Evolutionary conservation across 306 rosid species (phyloP).

Genomic region (Sindora glabra): DNA sequence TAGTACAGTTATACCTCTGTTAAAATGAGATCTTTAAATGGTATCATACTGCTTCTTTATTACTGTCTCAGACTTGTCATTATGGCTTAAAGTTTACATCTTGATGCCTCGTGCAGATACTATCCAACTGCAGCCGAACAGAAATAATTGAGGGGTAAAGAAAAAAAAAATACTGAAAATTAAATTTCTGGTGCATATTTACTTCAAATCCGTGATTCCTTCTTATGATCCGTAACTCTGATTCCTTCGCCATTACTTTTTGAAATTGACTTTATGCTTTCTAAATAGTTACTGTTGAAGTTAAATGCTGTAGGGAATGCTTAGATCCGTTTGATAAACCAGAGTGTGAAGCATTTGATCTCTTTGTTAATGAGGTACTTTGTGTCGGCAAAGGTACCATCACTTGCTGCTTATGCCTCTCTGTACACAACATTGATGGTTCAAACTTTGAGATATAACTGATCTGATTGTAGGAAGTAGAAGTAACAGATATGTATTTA

Average conservation of each 20-base stretch:
- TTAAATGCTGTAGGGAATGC: constrained; percentile 59
- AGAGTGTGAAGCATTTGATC: constrained; percentile 84
- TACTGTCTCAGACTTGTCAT: background rate
- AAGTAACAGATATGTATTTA: background rate
- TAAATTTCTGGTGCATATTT: too few species aligned
- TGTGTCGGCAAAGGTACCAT: constrained; percentile 75
- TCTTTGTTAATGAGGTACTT: constrained; percentile 69
- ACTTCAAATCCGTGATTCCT: too few species aligned
- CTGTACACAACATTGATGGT: background rate
- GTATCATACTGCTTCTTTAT: background rate
- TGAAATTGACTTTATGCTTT: too few species aligned
- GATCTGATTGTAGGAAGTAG: too few species aligned
- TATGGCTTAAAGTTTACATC: background rate
- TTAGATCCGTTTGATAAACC: constrained; percentile 86
- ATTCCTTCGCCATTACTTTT: too few species aligned
- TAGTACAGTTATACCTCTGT: background rate
- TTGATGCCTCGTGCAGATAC: constrained; percentile 39
- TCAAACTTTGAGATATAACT: background rate
- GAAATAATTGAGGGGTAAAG: constrained; percentile 66
- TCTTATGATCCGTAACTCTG: too few species aligned
- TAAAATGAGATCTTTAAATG: background rate
- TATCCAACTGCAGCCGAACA: constrained; percentile 59
- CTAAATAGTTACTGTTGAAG: constrained; percentile 5
- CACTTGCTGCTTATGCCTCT: background rate
- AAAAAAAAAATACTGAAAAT: background rate